Evolutionary conservation across 208 protist species (phyloP).

Genomic region (Leishmania tropica): DNA sequence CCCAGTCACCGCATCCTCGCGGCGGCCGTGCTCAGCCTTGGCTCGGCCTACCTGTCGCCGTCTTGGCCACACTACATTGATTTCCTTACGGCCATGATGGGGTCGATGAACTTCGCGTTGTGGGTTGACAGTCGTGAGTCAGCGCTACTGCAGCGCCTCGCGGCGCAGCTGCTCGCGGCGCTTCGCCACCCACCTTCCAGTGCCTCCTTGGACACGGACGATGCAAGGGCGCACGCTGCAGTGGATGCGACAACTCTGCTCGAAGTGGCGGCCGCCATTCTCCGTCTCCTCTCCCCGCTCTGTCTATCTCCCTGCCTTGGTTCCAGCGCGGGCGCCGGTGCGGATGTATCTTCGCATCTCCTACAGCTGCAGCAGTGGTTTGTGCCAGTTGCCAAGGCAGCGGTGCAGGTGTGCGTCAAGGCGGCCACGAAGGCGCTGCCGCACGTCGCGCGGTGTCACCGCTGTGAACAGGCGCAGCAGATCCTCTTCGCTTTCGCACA

Average conservation of each 20-base stretch:
- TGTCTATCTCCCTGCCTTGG: constrained; percentile 52
- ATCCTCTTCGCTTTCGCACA: constrained; percentile 82
- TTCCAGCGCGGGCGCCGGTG: neutral
- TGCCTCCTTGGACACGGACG: neutral
- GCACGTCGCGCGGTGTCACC: neutral
- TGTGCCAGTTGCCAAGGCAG: constrained; percentile 36
- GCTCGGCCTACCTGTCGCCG: constrained; percentile 10
- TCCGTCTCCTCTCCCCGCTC: constrained; percentile 66
- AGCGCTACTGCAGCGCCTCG: constrained; percentile 30
- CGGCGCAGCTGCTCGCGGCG: constrained; percentile 18
- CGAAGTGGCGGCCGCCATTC: constrained; percentile 35
- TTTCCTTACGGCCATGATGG: constrained; percentile 45
- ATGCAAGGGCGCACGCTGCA: neutral
- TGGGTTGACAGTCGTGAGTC: constrained; percentile 48
- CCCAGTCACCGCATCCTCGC: constrained; percentile 64
- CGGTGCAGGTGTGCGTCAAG: constrained; percentile 30
- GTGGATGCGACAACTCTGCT: constrained; percentile 1
- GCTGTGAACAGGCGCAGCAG: constrained; percentile 20
- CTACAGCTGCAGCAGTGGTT: constrained; percentile 48
- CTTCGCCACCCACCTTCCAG: constrained; percentile 17
- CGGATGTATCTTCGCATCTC: constrained; percentile 8
- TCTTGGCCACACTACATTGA: constrained; percentile 44
- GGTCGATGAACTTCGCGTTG: constrained; percentile 46
- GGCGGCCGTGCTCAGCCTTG: constrained; percentile 39
- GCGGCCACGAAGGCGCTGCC: neutral